Evolutionary conservation across 108 stramenopile species (phyloP).

Genomic region (Bacterosira constricta): DNA sequence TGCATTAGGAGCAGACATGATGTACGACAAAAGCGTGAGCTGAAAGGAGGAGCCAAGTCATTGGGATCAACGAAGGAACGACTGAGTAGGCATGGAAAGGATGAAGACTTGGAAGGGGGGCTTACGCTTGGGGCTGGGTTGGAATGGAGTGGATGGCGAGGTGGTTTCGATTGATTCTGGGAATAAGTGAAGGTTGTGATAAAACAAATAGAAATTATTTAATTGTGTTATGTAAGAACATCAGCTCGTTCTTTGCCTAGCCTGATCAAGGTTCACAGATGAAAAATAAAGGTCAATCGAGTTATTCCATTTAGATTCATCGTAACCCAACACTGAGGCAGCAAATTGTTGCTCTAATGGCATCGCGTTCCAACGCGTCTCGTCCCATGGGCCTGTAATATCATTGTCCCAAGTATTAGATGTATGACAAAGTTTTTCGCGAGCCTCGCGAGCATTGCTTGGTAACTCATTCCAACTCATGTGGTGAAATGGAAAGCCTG

Average conservation of each 20-base stretch:
- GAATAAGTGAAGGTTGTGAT: neutral
- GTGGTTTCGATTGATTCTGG: slow-evolving; percentile 7
- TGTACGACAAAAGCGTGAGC: slow-evolving; percentile 47
- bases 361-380: neutral
- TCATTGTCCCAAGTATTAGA: neutral
- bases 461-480: too few relatives aligned
- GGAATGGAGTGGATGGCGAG: slow-evolving; percentile 66
- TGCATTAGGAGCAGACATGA: slow-evolving; percentile 52
- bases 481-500: too few relatives aligned
- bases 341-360: neutral
- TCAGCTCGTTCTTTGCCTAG: neutral
- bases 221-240: neutral
- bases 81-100: slow-evolving; percentile 51
- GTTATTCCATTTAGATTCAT: neutral
- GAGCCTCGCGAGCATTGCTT: too few relatives aligned
- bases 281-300: neutral
- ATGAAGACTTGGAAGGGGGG: slow-evolving; percentile 67
- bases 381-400: neutral
- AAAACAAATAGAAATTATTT: neutral
- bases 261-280: neutral
- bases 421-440: too few relatives aligned
- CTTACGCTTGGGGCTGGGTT: slow-evolving; percentile 69
- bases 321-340: neutral
- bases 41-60: slow-evolving; percentile 29
- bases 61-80: slow-evolving; percentile 50